These are phyloP conservation scores for Chrysochromulina parva DNA, from an alignment of 78 protist genomes.

Conservation along the genomic window DNA sequence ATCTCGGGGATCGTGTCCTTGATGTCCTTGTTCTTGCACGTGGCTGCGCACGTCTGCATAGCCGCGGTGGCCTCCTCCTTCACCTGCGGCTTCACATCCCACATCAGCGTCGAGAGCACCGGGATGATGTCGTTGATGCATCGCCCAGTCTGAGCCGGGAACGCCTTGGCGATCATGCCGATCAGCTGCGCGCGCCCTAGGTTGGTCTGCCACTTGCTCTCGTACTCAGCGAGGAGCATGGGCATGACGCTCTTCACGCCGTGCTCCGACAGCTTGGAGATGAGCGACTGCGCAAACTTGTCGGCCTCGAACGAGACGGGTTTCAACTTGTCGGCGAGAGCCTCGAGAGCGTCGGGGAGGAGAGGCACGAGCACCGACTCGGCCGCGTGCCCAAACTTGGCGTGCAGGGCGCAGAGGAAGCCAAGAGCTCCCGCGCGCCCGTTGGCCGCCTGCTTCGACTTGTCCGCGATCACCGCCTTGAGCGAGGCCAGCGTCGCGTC, in stretches of 20 bases:
- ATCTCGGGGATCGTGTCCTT: slow-evolving; percentile 4
- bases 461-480: not conserved
- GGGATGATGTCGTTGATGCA: not conserved
- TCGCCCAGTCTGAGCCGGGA: not conserved
- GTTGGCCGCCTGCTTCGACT: slow-evolving; percentile 1
- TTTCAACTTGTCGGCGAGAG: not conserved
- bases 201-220: slow-evolving; percentile 2
- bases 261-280: not conserved
- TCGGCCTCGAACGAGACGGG: not conserved
- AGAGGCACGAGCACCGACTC: not conserved
- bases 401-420: not conserved
- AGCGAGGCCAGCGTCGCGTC: not conserved
- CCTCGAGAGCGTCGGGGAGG: not conserved
- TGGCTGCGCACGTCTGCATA: not conserved
- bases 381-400: not conserved
- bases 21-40: not conserved
- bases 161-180: not conserved
- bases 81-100: slow-evolving; percentile 44
- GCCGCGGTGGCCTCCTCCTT: slow-evolving; percentile 38
- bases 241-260: not conserved
- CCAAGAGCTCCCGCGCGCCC: not conserved
- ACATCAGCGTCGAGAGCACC: slow-evolving; percentile 30
- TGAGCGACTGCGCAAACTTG: not conserved
- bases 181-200: not conserved
- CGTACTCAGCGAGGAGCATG: not conserved